Percentiles rank a stretch among this genome's conserved stretches.
These are phyloP conservation scores for Penicillium crustosum DNA, from an alignment of 2,329 filamentous ascomycete genomes.

Conservation along the genomic window DNA sequence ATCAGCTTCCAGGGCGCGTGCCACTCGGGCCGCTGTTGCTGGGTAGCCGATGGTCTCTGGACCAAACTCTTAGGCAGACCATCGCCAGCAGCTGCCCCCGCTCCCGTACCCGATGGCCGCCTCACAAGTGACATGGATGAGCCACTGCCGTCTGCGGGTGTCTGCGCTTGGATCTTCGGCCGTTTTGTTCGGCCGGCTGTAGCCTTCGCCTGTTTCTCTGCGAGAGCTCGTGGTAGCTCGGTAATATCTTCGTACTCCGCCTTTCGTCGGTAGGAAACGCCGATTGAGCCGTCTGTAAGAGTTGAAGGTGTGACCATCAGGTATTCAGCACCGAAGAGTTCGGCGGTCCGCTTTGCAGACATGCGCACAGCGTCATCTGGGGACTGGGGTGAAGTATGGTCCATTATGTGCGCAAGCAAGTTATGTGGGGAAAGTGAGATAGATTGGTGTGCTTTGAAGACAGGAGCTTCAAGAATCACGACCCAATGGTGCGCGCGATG, in stretches of 20 bases:
- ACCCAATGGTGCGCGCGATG: slow-evolving; percentile 16
- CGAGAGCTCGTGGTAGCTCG: slow-evolving; percentile 73
- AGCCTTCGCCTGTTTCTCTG: slow-evolving; percentile 72
- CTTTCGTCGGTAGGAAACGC: slow-evolving; percentile 47
- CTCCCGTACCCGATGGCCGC: slow-evolving; percentile 32
- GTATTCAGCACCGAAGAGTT: slow-evolving; percentile 51
- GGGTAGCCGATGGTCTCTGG: slow-evolving; percentile 60
- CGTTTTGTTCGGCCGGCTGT: slow-evolving; percentile 65
- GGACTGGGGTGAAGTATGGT: slow-evolving; percentile 30
- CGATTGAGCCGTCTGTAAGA: slow-evolving; percentile 44
- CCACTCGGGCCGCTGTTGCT: slow-evolving; percentile 83
- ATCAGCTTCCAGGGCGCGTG: slow-evolving; percentile 98
- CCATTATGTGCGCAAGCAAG: slow-evolving; percentile 27
- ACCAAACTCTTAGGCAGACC: slow-evolving; percentile 61
- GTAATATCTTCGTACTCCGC: slow-evolving; percentile 75
- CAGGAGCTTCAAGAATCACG: slow-evolving; percentile 7
- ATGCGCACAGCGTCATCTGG: slow-evolving; percentile 42
- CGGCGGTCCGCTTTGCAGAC: slow-evolving; percentile 48
- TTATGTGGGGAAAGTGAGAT: not conserved
- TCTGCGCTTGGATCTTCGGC: slow-evolving; percentile 52
- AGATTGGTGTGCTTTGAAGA: not conserved
- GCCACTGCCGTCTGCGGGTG: slow-evolving; percentile 51
- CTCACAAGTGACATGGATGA: slow-evolving; percentile 59
- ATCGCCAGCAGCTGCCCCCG: slow-evolving; percentile 36
- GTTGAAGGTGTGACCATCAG: slow-evolving; percentile 46